Evolutionary conservation across 1,284 basidiomycete genomes (phyloP).

Genomic region (Trichosporon ovoides): DNA sequence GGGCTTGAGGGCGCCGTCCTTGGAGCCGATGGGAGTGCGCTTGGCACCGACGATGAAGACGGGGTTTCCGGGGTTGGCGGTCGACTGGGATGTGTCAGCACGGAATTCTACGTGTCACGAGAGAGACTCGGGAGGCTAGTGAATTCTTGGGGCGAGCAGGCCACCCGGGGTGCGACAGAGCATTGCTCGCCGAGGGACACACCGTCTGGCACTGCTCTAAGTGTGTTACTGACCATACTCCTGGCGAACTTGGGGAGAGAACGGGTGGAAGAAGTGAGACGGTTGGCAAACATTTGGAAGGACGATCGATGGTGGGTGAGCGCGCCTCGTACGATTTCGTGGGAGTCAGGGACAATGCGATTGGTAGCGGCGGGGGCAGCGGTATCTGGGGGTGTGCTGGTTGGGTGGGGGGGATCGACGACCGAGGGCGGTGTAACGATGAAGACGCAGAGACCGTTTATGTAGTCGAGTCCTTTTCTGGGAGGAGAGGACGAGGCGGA

Average conservation of each 20-base stretch:
- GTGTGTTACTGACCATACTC: conserved; percentile 19
- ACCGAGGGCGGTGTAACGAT: background rate
- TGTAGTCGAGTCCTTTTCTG: background rate
- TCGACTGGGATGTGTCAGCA: conserved; percentile 4
- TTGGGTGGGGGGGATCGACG: background rate
- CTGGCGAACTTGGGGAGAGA: conserved; percentile 18
- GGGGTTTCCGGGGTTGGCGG: conserved; percentile 26
- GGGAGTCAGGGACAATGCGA: conserved; percentile 5
- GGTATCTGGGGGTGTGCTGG: background rate
- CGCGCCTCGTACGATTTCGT: conserved; percentile 15
- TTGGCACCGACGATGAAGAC: conserved; percentile 92
- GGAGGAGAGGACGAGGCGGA: no score
- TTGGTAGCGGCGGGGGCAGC: background rate
- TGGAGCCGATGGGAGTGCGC: conserved; percentile 88
- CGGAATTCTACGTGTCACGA: background rate
- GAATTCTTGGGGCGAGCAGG: no score
- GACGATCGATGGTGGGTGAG: background rate
- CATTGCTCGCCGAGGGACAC: background rate
- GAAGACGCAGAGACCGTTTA: conserved; percentile 1
- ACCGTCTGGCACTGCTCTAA: no score
- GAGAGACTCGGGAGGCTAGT: background rate
- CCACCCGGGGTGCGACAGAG: no score
- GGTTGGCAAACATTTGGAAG: conserved; percentile 18
- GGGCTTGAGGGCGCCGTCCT: conserved; percentile 83
- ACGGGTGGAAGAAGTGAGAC: conserved; percentile 13